Percentiles rank a stretch among this genome's conserved stretches.
These are phyloP conservation scores for Diddensiella transvaalensis DNA, from an alignment of 805 yeast species.

Conservation along the genomic window DNA sequence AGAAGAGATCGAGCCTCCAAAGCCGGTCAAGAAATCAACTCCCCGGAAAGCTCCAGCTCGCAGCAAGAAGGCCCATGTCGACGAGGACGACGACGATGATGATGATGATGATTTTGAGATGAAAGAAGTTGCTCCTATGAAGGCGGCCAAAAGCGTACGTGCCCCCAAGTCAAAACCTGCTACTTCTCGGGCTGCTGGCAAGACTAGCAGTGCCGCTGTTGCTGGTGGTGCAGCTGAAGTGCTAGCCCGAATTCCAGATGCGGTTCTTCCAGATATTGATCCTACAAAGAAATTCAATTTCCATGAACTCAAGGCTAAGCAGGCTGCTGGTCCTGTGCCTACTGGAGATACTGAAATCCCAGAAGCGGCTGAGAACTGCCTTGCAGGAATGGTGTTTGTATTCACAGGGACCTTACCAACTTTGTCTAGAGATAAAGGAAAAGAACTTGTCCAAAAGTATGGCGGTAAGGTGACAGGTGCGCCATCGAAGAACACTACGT, in stretches of 20 bases:
- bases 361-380: slow-evolving; percentile 78
- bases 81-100: slow-evolving; percentile 5
- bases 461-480: slow-evolving; percentile 88
- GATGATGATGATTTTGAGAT: slow-evolving; percentile 14
- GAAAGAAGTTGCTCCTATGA: slow-evolving; percentile 4
- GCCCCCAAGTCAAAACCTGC: slow-evolving; percentile 5
- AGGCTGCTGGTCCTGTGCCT: slow-evolving; percentile 14
- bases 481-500: slow-evolving; percentile 77
- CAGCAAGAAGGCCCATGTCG: not conserved
- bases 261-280: slow-evolving; percentile 52
- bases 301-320: slow-evolving; percentile 54
- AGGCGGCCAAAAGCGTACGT: slow-evolving; percentile 3
- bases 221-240: slow-evolving; percentile 48
- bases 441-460: slow-evolving; percentile 70
- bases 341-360: slow-evolving; percentile 51
- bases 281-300: slow-evolving; percentile 50
- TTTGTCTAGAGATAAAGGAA: slow-evolving; percentile 71
- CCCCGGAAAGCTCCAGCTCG: slow-evolving; percentile 3
- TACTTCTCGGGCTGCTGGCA: not conserved
- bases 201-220: not conserved
- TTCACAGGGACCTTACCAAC: slow-evolving; percentile 88
- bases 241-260: slow-evolving; percentile 67
- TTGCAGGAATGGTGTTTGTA: slow-evolving; percentile 84
- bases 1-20: not conserved
- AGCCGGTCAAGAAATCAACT: slow-evolving; percentile 1